Evolutionary conservation across 208 protist genomes (phyloP).

Genomic region (Tritrichomonas foetus): DNA sequence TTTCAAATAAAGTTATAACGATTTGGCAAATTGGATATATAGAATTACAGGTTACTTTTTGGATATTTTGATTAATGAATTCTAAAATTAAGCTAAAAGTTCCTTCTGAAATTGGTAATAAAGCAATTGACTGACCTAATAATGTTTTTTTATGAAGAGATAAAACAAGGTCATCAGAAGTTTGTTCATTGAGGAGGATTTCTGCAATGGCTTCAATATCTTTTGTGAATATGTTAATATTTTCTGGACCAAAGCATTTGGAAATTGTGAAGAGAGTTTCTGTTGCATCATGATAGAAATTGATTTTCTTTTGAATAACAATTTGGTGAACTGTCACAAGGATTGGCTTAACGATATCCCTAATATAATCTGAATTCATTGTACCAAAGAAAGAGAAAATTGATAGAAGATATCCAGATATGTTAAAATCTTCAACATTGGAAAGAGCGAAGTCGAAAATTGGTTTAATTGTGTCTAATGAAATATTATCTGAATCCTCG

Average conservation of each 20-base stretch:
- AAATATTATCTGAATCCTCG: neutral
- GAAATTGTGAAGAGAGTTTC: neutral
- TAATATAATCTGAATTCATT: neutral
- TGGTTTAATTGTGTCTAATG: neutral
- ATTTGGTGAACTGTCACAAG: neutral
- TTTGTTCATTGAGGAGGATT: neutral
- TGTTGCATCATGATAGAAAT: neutral
- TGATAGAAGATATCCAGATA: neutral
- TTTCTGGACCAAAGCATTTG: neutral
- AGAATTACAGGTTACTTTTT: too few relatives aligned
- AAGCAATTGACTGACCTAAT: neutral
- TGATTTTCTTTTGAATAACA: neutral
- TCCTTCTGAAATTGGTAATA: neutral
- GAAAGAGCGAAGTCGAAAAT: neutral
- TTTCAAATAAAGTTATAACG: too few relatives aligned
- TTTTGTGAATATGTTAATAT: neutral
- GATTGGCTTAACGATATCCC: neutral
- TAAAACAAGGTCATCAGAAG: too few relatives aligned
- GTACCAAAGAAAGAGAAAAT: neutral
- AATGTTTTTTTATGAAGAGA: neutral
- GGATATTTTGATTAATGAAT: too few relatives aligned
- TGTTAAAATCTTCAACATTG: neutral
- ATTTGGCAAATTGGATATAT: too few relatives aligned
- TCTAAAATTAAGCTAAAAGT: too few relatives aligned
- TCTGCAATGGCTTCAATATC: neutral